These are phyloP conservation scores for Cudoniella acicularis DNA, from an alignment of 495 filamentous ascomycete genomes.

Conservation along the genomic window DNA sequence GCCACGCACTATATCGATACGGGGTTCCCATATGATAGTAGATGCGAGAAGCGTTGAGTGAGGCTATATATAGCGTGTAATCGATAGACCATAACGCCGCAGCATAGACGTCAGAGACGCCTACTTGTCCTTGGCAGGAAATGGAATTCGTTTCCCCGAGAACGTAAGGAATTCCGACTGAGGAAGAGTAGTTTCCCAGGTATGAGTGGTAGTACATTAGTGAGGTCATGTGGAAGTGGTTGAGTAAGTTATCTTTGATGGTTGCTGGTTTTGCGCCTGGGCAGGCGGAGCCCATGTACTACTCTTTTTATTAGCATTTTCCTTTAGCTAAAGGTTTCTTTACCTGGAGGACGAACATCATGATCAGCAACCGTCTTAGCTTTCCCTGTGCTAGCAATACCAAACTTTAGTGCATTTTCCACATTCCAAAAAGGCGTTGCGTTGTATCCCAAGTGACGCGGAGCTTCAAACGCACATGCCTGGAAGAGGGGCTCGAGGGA, in stretches of 20 bases:
- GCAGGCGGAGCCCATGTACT: conserved; percentile 25
- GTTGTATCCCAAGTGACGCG: conserved; percentile 9
- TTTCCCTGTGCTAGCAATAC: conserved; percentile 5
- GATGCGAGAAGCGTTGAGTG: conserved; percentile 19
- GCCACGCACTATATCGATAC: conserved; percentile 24
- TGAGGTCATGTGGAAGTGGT: conserved; percentile 15
- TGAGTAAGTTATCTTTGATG: conserved; percentile 6
- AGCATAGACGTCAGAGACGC: conserved; percentile 21
- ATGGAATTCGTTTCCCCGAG: conserved; percentile 29
- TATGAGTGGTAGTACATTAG: conserved; percentile 20
- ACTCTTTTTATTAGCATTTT: not conserved
- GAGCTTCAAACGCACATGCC: conserved; percentile 21
- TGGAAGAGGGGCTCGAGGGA: conserved; percentile 12
- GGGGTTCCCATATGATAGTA: conserved; percentile 24
- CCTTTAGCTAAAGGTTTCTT: not conserved
- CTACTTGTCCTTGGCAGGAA: conserved; percentile 22
- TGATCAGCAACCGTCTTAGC: conserved; percentile 23
- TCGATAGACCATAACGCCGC: conserved; percentile 24
- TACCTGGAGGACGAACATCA: conserved; percentile 16
- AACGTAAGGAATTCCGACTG: conserved; percentile 18
- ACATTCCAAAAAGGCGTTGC: conserved; percentile 10
- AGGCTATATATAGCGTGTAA: conserved; percentile 19
- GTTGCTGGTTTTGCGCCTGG: conserved; percentile 2
- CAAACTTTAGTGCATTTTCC: conserved; percentile 5
- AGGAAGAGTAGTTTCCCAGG: conserved; percentile 10